Percentiles rank a stretch among this genome's conserved stretches.
These are phyloP conservation scores for Yarrowia keelungensis DNA, from an alignment of 805 yeast species.

Conservation along the genomic window DNA sequence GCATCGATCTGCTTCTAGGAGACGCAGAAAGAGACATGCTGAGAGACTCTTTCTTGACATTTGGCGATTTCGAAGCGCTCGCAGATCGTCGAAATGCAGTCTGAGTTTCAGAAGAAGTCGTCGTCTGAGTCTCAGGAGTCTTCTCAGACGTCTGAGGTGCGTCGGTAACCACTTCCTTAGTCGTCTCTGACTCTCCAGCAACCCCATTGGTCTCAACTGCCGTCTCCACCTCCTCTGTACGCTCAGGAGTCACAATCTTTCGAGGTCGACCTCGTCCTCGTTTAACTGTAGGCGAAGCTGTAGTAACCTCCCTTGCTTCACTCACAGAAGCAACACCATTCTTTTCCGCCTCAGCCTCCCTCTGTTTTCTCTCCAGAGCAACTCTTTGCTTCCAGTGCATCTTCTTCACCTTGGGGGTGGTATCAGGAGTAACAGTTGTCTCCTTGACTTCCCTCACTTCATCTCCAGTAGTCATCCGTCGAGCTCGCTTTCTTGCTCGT, in stretches of 20 bases:
- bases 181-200: no score
- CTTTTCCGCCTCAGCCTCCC: background rate
- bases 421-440: background rate
- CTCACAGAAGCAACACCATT: no score
- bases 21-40: constrained; percentile 3
- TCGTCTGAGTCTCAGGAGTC: background rate
- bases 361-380: constrained; percentile 2
- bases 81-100: no score
- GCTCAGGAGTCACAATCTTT: background rate
- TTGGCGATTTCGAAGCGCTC: background rate
- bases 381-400: constrained; percentile 17
- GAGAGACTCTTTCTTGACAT: constrained; percentile 6
- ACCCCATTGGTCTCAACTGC: no score
- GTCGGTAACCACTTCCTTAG: no score
- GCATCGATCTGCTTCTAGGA: constrained; percentile 1
- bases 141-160: no score
- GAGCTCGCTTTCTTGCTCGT: constrained; percentile 3
- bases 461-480: background rate
- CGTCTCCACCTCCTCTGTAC: no score
- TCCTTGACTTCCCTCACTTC: no score
- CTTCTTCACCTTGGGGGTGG: constrained; percentile 1
- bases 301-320: background rate
- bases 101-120: no score
- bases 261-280: constrained; percentile 12
- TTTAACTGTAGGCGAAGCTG: no score